Evolutionary conservation across 257 asterid species (phyloP), one percentile per base, ranked within the genome.

Genomic region (Marsdenia floribunda): DNA sequence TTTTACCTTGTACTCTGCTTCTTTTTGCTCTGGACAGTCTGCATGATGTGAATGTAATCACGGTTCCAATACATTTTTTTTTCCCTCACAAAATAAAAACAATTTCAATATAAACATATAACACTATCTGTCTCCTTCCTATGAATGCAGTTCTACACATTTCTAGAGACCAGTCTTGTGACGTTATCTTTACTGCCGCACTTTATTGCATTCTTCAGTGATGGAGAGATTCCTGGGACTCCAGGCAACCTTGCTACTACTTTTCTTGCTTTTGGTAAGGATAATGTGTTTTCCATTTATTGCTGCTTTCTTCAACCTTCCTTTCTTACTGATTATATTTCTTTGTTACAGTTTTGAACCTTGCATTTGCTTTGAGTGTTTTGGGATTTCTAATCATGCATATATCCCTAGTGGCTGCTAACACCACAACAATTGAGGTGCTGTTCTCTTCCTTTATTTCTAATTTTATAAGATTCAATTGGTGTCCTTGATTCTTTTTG

Each of bases 391-490:
- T 95, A 78, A 95, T 95, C 77, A 88, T 95, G 99, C 99, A 95
- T 86, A 87, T 95, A 78, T 88, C 98, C 3, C 73, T 95, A 85
- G 98, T 95, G 71, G 87, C 87, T 67, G 96, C 81, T 78, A 95
- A 95, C 79, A 95, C 99, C 77, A 92, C 99, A 9, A 95, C 99
- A 49, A 95, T 95, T 83, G 99, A 95, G 99, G 99, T 95, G 85
- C 75, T 71, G 55, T 61, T 29, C 52, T 71, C 15, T 66, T 77
- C 77, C 54, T 79, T 14, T 67, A 22, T 65, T 33, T 67, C 29
- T 61, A 46, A 18, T 71, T 77, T 54, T 59, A 12, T 66, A 50
- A 9, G 65, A 49, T 1, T 7, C 26, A 54, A 29, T 73, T 11
- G 16, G 19, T 29, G 21, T 53, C 67, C 37, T 73, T 49, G 55